Base-by-base conservation (phyloP, 2,329 filamentous ascomycete genomes). In the Diaporthe citriasiana region DNA sequence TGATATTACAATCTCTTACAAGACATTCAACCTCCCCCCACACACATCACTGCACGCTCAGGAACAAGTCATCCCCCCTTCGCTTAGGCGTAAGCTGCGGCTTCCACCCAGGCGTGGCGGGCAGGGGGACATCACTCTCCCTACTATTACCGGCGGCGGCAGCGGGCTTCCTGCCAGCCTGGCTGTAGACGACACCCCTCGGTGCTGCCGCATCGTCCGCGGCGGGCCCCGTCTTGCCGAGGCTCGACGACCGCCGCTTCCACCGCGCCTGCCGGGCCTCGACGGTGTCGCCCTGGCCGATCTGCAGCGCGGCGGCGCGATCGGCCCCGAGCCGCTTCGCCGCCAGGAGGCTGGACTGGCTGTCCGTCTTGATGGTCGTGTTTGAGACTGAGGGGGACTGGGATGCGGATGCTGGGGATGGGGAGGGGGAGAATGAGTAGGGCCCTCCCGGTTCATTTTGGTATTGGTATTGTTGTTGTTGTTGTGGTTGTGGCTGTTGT, bases 31-130 rank as follows among this genome's bases (percentile, higher is more conserved):
- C 3, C 27, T 25, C 35, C n/a, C 22, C 17, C 42, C 45, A 47
- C 17, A 2, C 45, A 47, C 8, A 40, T 80, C 77, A 90, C 75
- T 87, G 85, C 75, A 91, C 88, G 76, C 88, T 88, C 77, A 91
- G 79, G 76, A 89, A 92, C 74, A 94, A 79, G 79, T 94, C 91
- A 35, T 92, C 89, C 0, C 93, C 92, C 65, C 90, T 86, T 75
- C 91, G 84, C 73, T 90, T 91, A 3, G 93, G 93, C 59, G 92
- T 94, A 78, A 94, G 79, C 77, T 87, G 88, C 4, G 92, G 92
- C 77, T 91, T 85, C 90, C 91, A 92, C 1, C 87, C 86, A 0
- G 90, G 90, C 50, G 87, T 88, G 47, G 81, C 81, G 0, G 87
- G 87, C 55, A 86, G 78, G 35, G 79, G 77, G 45, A 75, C 25